Percentiles rank a stretch among this genome's conserved stretches.
phyloP scores from a whole-genome alignment of 495 filamentous ascomycete genomes.

The Tuber calosporum region DNA sequence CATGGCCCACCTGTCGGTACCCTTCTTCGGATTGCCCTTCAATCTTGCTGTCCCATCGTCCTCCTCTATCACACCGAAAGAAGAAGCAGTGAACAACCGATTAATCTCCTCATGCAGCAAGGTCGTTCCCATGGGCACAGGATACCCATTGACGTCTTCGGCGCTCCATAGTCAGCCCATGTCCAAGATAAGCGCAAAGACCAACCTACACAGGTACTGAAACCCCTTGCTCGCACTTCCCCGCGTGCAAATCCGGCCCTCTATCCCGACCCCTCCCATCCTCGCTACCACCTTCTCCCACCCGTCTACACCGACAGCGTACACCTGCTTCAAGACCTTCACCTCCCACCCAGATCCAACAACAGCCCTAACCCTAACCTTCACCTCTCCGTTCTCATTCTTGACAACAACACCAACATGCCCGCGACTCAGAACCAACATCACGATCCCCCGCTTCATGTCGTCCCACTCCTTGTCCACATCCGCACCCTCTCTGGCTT shows the following conservation, averaged over 20 bases:
- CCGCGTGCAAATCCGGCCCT: constrained; percentile 31
- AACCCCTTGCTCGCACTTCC: constrained; percentile 21
- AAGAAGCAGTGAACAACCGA: constrained; percentile 64
- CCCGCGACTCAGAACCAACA: constrained; percentile 62
- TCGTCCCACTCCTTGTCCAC: constrained; percentile 64
- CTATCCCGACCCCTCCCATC: constrained; percentile 30
- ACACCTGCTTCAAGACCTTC: constrained; percentile 20
- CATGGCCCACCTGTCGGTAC: constrained; percentile 81
- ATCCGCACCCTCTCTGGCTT: constrained; percentile 45
- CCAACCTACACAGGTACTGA: constrained; percentile 31
- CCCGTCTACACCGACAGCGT: constrained; percentile 15
- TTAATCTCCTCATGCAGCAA: constrained; percentile 75
- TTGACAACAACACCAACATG: constrained; percentile 45
- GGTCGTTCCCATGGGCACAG: constrained; percentile 45
- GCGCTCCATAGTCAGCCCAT: background rate
- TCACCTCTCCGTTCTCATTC: constrained; percentile 40
- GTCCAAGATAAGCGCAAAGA: background rate
- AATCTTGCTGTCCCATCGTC: constrained; percentile 43
- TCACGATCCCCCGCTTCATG: constrained; percentile 54
- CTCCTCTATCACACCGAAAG: constrained; percentile 62
- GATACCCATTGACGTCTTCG: constrained; percentile 30
- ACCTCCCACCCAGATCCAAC: constrained; percentile 18
- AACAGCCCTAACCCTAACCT: constrained; percentile 29
- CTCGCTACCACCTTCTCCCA: constrained; percentile 37
- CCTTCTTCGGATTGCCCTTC: constrained; percentile 52